Evolutionary conservation across 2,329 filamentous ascomycete genomes (phyloP).

Genomic region (Fusarium luffae): DNA sequence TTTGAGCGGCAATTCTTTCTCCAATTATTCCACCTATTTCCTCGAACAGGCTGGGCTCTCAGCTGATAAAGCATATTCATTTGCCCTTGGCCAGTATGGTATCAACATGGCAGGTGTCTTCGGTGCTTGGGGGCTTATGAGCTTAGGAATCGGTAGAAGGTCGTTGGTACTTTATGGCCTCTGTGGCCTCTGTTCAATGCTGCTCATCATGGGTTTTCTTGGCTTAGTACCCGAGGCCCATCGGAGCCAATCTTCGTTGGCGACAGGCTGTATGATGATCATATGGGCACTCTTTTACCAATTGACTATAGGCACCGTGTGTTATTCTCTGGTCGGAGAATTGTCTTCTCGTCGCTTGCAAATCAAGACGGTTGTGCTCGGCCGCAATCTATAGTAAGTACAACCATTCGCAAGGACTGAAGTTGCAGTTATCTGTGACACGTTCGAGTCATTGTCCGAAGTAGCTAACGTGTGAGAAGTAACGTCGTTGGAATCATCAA

Average conservation of each 20-base stretch:
- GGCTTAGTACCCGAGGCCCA: conserved; percentile 75
- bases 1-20: conserved; percentile 71
- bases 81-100: conserved; percentile 72
- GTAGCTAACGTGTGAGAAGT: conserved; percentile 52
- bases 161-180: conserved; percentile 81
- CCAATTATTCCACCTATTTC: conserved; percentile 74
- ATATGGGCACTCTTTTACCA: conserved; percentile 87
- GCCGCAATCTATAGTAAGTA: conserved; percentile 76
- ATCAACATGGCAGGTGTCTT: conserved; percentile 85
- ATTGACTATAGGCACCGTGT: conserved; percentile 87
- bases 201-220: conserved; percentile 86
- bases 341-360: conserved; percentile 84
- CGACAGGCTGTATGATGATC: conserved; percentile 87
- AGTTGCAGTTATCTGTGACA: background rate
- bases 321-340: conserved; percentile 89
- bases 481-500: conserved; percentile 86
- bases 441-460: background rate
- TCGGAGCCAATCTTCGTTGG: conserved; percentile 71
- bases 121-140: conserved; percentile 85
- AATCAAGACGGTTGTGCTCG: conserved; percentile 91
- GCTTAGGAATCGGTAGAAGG: conserved; percentile 77
- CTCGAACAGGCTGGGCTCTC: conserved; percentile 68
- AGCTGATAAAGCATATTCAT: conserved; percentile 64
- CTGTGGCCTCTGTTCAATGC: conserved; percentile 77
- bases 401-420: background rate